Conservation (phyloP, 768 basidiomycete species). For the Tulasnella sp. region DNA sequence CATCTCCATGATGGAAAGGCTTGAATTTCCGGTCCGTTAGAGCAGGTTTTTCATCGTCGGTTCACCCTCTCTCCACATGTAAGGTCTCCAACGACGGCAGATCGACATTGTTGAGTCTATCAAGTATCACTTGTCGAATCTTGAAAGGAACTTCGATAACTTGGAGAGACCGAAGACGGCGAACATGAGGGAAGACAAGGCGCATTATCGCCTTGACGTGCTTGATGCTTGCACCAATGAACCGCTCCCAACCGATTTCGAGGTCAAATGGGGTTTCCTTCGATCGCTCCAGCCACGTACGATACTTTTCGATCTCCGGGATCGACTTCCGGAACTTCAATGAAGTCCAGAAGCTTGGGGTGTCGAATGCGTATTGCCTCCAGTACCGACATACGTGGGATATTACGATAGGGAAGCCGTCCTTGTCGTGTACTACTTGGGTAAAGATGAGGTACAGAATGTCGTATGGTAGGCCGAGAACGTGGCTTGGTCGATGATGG, state of each 20-base stretch:
- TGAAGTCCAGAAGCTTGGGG: background rate
- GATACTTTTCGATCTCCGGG: background rate
- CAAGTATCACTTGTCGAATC: background rate
- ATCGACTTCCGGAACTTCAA: background rate
- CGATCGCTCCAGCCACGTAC: background rate
- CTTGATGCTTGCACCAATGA: background rate
- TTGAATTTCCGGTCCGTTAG: background rate
- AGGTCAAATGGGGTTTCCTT: background rate
- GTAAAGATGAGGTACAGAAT: background rate
- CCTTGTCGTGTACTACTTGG: background rate
- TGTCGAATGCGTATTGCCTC: background rate
- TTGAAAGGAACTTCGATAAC: background rate
- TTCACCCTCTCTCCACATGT: background rate
- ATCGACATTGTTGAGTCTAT: background rate
- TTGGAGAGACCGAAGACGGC: background rate
- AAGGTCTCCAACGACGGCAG: background rate
- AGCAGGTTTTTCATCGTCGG: background rate
- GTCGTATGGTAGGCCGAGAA: background rate
- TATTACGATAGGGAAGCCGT: background rate
- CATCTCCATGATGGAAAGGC: background rate
- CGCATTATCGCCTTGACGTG: conserved; percentile 3
- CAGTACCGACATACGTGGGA: background rate
- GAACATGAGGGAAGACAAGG: background rate
- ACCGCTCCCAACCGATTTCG: background rate
- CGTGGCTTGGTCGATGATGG: background rate